phyloP scores from a whole-genome alignment of 1,139 yeast genomes.

The Groenewaldozyma auringiensis region DNA sequence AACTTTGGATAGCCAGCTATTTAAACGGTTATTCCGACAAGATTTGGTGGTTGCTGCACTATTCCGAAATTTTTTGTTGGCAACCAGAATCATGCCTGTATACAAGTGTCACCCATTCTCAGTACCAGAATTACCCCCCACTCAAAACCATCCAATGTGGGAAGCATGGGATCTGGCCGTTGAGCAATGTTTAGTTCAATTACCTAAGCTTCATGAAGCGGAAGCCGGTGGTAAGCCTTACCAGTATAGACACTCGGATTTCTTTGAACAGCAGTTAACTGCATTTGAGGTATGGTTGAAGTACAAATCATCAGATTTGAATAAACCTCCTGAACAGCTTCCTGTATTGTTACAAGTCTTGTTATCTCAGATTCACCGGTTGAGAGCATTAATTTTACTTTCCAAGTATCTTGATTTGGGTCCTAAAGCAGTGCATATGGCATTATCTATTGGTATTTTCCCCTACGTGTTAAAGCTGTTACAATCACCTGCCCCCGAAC shows the following conservation, averaged over 20 bases:
- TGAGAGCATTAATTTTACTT: slow-evolving; percentile 75
- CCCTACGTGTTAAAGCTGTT: slow-evolving; percentile 86
- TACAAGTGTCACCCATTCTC: slow-evolving; percentile 92
- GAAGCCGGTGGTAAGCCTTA: slow-evolving; percentile 27
- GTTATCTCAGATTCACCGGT: slow-evolving; percentile 86
- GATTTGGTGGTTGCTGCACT: slow-evolving; percentile 95
- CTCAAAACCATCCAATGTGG: slow-evolving; percentile 89
- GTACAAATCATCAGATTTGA: slow-evolving; percentile 62
- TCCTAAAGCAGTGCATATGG: slow-evolving; percentile 94
- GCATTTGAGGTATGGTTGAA: slow-evolving; percentile 96
- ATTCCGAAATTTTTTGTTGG: slow-evolving; percentile 83
- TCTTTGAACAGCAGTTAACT: slow-evolving; percentile 91
- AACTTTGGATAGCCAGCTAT: slow-evolving; percentile 74
- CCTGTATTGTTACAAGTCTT: slow-evolving; percentile 91
- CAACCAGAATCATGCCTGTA: slow-evolving; percentile 90
- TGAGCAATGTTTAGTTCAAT: slow-evolving; percentile 73
- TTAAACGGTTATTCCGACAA: slow-evolving; percentile 85
- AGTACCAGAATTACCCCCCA: slow-evolving; percentile 86
- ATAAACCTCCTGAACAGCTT: slow-evolving; percentile 87
- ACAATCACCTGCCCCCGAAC: slow-evolving; percentile 92
- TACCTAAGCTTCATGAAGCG: slow-evolving; percentile 33
- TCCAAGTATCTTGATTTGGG: slow-evolving; percentile 88
- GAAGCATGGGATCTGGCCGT: slow-evolving; percentile 97
- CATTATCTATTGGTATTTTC: slow-evolving; percentile 89
- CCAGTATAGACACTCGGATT: slow-evolving; percentile 79